These are phyloP conservation scores for Drechslerella stenobrocha DNA, from an alignment of 2,329 filamentous ascomycete species.

Conservation along the genomic window DNA sequence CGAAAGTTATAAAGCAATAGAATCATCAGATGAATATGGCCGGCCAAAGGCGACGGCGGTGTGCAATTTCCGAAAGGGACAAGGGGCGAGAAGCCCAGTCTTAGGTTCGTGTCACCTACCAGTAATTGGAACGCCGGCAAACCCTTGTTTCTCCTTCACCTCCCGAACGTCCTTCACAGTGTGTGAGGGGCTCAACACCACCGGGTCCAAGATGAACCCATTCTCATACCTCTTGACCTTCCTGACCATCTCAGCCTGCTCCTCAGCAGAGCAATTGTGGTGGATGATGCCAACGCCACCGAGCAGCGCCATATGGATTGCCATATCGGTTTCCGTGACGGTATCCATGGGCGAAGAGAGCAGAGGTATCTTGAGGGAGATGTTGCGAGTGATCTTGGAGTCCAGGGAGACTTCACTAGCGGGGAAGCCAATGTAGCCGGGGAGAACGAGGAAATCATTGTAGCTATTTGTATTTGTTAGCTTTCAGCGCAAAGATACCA, in stretches of 20 bases:
- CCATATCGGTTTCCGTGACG: conserved; percentile 99
- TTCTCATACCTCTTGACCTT: conserved; percentile 99
- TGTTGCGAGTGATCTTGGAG: conserved; percentile 90
- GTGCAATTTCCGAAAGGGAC: too few relatives aligned
- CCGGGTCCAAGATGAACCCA: conserved; percentile 94
- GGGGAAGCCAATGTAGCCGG: conserved; percentile 97
- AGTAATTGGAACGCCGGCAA: conserved; percentile 97
- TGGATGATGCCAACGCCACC: conserved; percentile 93
- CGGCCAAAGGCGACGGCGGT: too few relatives aligned
- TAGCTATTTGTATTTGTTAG: conserved; percentile 45
- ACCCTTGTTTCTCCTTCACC: conserved; percentile 97
- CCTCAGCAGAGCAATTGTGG: conserved; percentile 98
- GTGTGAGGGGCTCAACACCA: conserved; percentile 83
- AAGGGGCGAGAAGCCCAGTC: conserved; percentile 44
- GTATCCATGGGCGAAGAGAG: conserved; percentile 99
- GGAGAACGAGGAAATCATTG: conserved; percentile 95
- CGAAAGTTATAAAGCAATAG: conserved; percentile 95
- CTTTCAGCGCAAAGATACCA: background rate
- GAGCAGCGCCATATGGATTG: conserved; percentile 91
- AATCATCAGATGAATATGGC: conserved; percentile 73
- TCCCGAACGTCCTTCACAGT: conserved; percentile 89
- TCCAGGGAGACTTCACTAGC: conserved; percentile 86
- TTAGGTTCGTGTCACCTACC: conserved; percentile 66
- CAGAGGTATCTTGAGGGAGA: conserved; percentile 93
- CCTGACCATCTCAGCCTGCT: conserved; percentile 97